These are phyloP conservation scores for Fusarium mangiferae DNA, from an alignment of 2,329 filamentous ascomycete genomes.

Conservation along the genomic window DNA sequence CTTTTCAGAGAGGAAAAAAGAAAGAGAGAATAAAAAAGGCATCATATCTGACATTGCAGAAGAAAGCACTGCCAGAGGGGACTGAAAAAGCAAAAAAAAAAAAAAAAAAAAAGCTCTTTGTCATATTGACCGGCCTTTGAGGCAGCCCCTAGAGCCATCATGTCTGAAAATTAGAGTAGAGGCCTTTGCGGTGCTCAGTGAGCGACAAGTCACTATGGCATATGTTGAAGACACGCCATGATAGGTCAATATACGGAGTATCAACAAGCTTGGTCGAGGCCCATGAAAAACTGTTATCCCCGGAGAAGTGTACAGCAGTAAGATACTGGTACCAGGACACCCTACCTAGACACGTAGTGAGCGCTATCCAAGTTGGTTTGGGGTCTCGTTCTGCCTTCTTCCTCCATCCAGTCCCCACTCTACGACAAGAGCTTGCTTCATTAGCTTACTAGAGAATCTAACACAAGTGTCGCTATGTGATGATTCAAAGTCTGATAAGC, in stretches of 20 bases:
- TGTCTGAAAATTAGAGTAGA: neutral
- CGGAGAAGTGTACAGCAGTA: neutral
- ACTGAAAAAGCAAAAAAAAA: no score
- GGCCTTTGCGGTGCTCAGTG: neutral
- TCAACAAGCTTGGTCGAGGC: neutral
- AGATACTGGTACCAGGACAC: neutral
- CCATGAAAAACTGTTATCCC: conserved; percentile 1
- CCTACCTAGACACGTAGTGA: neutral
- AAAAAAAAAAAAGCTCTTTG: neutral
- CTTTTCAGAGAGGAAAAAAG: neutral
- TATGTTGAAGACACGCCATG: neutral
- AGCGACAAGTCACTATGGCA: neutral
- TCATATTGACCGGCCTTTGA: neutral
- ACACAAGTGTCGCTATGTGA: conserved; percentile 18
- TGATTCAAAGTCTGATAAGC: conserved; percentile 14
- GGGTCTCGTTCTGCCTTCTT: neutral
- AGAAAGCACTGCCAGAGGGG: neutral
- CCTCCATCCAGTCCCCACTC: neutral
- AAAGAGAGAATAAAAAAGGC: neutral
- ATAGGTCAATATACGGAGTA: neutral
- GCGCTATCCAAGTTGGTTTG: neutral
- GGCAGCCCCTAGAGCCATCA: neutral
- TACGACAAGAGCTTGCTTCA: conserved; percentile 24
- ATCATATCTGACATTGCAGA: neutral
- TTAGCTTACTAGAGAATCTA: conserved; percentile 7